These are phyloP conservation scores for Lepiota venenata DNA, from an alignment of 768 basidiomycete species.

Conservation along the genomic window DNA sequence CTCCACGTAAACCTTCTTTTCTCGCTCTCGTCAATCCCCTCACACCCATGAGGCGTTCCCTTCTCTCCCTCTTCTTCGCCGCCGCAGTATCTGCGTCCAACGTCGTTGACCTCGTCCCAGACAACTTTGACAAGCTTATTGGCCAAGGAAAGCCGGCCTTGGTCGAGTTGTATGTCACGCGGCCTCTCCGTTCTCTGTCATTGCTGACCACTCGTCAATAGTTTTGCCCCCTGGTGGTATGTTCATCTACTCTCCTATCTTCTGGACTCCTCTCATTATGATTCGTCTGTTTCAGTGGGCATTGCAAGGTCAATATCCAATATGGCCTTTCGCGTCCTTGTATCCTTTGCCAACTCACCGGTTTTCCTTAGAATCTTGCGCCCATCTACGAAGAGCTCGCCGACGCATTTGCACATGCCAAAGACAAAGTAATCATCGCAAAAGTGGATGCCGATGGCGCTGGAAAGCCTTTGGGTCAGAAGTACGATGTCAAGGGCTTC, in stretches of 20 bases:
- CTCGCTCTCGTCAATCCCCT: constrained; percentile 18
- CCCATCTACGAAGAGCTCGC: constrained; percentile 87
- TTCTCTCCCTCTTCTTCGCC: constrained; percentile 53
- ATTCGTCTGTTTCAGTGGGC: constrained; percentile 49
- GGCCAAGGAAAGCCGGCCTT: constrained; percentile 81
- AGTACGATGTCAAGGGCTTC: constrained; percentile 80
- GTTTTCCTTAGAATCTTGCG: constrained; percentile 67
- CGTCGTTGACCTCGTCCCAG: constrained; percentile 73
- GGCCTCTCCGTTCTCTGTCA: constrained; percentile 2
- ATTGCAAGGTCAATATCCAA: constrained; percentile 66
- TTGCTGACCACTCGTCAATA: constrained; percentile 23
- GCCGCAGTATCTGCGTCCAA: constrained; percentile 68
- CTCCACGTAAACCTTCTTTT: constrained; percentile 31
- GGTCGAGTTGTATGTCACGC: constrained; percentile 84
- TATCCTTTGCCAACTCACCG: constrained; percentile 7
- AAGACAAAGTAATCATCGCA: constrained; percentile 83
- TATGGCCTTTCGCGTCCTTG: not conserved
- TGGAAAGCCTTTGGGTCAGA: constrained; percentile 71
- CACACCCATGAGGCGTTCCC: constrained; percentile 59
- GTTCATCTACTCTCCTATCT: constrained; percentile 16
- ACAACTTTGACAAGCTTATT: constrained; percentile 72
- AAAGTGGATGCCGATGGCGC: constrained; percentile 92
- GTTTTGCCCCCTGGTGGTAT: constrained; percentile 90
- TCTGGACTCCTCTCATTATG: not conserved
- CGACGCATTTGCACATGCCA: constrained; percentile 75